Evolutionary conservation across 2,329 filamentous ascomycete genomes (phyloP).

Genomic region (Phoma sp.): DNA sequence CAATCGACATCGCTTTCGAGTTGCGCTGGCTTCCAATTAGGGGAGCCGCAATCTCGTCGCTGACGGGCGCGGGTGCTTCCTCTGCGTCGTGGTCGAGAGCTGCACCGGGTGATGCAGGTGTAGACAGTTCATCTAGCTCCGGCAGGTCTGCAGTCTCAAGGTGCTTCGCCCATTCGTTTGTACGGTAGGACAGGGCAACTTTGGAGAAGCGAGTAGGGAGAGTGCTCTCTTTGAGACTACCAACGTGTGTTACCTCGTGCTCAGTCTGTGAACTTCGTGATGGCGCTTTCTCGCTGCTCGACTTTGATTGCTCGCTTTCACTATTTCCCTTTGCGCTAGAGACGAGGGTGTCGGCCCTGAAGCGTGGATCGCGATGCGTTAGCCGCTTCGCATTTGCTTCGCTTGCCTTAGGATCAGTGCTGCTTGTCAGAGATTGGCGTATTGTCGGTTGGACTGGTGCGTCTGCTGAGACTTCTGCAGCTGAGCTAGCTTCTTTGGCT

Average conservation of each 20-base stretch:
- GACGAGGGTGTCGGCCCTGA: slow-evolving; percentile 29
- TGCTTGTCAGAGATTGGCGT: slow-evolving; percentile 35
- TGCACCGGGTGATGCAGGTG: slow-evolving; percentile 53
- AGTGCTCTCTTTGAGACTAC: slow-evolving; percentile 54
- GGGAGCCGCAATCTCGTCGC: slow-evolving; percentile 35
- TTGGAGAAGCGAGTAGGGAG: slow-evolving; percentile 76
- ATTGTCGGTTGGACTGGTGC: neutral
- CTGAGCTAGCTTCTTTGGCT: neutral
- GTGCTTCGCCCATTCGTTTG: slow-evolving; percentile 96
- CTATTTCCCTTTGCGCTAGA: slow-evolving; percentile 26
- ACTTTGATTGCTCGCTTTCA: slow-evolving; percentile 45
- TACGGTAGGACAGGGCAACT: slow-evolving; percentile 82
- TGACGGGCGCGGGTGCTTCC: slow-evolving; percentile 63
- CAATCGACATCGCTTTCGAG: slow-evolving; percentile 35
- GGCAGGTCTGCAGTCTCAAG: slow-evolving; percentile 78
- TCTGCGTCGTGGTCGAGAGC: slow-evolving; percentile 45
- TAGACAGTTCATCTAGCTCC: slow-evolving; percentile 65
- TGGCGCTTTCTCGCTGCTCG: slow-evolving; percentile 46
- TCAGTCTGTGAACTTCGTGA: slow-evolving; percentile 37
- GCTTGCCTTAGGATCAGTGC: slow-evolving; percentile 41
- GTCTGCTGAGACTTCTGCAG: neutral
- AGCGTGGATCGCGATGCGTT: slow-evolving; percentile 19
- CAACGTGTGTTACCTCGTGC: slow-evolving; percentile 50
- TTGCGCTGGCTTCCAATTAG: slow-evolving; percentile 24
- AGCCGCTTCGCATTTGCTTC: slow-evolving; percentile 13